Conservation (phyloP, 192 early-diverging fungal species). For the Gonapodya sp. region DNA sequence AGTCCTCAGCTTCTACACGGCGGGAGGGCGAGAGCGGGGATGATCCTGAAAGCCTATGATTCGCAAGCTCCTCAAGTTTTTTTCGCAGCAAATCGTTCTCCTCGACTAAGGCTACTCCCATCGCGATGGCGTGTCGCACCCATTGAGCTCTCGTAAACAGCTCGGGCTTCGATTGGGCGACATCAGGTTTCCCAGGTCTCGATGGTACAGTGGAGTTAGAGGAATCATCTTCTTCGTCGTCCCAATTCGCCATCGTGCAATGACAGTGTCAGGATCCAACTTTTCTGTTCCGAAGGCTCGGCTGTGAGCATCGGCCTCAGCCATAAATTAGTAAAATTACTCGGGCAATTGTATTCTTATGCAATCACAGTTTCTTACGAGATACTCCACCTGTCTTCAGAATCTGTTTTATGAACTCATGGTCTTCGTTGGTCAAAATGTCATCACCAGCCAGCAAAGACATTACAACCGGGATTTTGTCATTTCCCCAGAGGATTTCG, state of each 20-base stretch:
- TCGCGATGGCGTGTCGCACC: background rate
- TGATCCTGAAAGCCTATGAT: too few species aligned
- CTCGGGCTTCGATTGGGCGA: background rate
- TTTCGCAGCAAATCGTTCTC: background rate
- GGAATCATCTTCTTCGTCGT: too few species aligned
- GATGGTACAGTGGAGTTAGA: too few species aligned
- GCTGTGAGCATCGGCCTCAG: background rate
- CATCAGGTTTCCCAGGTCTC: background rate
- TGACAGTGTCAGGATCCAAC: too few species aligned
- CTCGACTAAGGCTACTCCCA: background rate
- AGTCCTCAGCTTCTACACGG: too few species aligned
- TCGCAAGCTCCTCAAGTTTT: background rate
- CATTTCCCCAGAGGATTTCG: constrained; percentile 2
- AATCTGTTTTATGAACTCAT: background rate
- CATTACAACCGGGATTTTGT: background rate
- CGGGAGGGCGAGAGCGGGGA: too few species aligned
- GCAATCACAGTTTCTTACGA: background rate
- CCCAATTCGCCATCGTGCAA: too few species aligned
- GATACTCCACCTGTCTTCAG: background rate
- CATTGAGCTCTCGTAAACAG: background rate
- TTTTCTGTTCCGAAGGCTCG: background rate
- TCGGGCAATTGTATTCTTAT: too few species aligned
- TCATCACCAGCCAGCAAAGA: background rate
- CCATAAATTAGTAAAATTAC: too few species aligned
- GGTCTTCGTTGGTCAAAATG: background rate